phyloP scores from a whole-genome alignment of 371 early-diverging fungal genomes.

The Haplosporangium sp. region DNA sequence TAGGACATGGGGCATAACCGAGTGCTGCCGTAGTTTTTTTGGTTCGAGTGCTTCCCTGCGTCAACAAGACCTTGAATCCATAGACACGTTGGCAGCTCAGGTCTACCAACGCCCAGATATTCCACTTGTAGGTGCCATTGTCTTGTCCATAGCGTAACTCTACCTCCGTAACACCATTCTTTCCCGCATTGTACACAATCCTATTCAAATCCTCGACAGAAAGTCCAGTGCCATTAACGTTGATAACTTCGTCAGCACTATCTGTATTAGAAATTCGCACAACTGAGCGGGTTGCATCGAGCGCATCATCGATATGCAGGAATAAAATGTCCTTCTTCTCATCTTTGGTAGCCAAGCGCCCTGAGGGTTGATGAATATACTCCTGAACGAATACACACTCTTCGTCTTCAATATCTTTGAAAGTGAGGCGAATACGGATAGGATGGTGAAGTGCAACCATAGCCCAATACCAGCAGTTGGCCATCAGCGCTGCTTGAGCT shows the following conservation, averaged over 20 bases:
- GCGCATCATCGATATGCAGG: conserved; percentile 45
- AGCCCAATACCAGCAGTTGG: conserved; percentile 49
- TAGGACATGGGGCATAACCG: conserved; percentile 45
- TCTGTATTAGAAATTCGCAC: conserved; percentile 18
- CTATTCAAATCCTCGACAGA: conserved; percentile 31
- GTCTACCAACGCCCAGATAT: conserved; percentile 48
- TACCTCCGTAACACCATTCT: conserved; percentile 37
- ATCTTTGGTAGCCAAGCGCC: conserved; percentile 22
- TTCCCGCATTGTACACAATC: conserved; percentile 47
- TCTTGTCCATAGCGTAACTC: conserved; percentile 27
- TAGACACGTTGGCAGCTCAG: conserved; percentile 46
- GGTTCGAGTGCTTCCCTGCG: not conserved
- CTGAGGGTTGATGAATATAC: conserved; percentile 50
- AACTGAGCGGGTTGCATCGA: conserved; percentile 20
- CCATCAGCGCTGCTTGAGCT: conserved; percentile 32
- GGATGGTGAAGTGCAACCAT: conserved; percentile 53
- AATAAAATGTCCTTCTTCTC: conserved; percentile 47
- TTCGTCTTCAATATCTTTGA: conserved; percentile 57
- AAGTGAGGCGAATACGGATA: conserved; percentile 51
- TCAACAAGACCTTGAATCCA: conserved; percentile 40
- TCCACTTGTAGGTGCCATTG: conserved; percentile 21
- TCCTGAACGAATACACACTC: conserved; percentile 48
- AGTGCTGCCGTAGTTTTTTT: conserved; percentile 29
- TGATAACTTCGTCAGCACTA: conserved; percentile 11
- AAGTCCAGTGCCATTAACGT: conserved; percentile 17